Base-by-base conservation (phyloP, 768 basidiomycete genomes). In the Calocera cornea region DNA sequence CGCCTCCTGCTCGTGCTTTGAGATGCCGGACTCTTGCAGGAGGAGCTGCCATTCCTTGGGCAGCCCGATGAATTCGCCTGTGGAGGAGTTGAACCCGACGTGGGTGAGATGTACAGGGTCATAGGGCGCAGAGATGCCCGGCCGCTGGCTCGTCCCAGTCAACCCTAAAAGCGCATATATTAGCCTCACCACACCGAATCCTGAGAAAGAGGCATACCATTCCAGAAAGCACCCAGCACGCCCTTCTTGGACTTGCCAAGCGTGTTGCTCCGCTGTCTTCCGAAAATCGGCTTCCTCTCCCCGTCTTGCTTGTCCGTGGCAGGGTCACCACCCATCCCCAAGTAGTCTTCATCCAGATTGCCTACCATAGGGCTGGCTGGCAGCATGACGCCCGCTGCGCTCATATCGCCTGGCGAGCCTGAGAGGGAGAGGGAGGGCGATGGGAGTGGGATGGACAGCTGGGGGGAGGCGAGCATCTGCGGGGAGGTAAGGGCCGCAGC, bases 31-130 rank as follows among this genome's bases (percentile, higher is more conserved):
- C 76, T 97, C 94, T 77, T 78, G 75, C 63, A 99, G 78, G 3
- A 97, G 83, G 76, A 97, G 92, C 75, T 99, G 97, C 97, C 97
- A 99, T 79, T 98, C 95, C 77, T 95, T 95, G 1, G 97, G 97
- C 34, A 99, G 82, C 1, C 97, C 97, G 10, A 92, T 94, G 79
- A 95, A 98, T 78, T 99, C 95, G 68, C 97, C 97, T 0, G 95
- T 98, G 67, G 92, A 95, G 5, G 92, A 91, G 77, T 99, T 97
- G 86, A 97, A 98, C 68, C 95, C 95, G 75, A 99, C 97, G 75
- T 99, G 97, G 1, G 97, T 98, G 73, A 99, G 88, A 80, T 98
- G 95, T 41, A 98, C 95, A 34, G 97, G 97, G 78, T 99, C 97
- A 76, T 95, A 98, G 0, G 97, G 97, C 0, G 94, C 95, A 75